phyloP scores from a whole-genome alignment of 768 basidiomycete genomes.

The Tylopilus felleus region DNA sequence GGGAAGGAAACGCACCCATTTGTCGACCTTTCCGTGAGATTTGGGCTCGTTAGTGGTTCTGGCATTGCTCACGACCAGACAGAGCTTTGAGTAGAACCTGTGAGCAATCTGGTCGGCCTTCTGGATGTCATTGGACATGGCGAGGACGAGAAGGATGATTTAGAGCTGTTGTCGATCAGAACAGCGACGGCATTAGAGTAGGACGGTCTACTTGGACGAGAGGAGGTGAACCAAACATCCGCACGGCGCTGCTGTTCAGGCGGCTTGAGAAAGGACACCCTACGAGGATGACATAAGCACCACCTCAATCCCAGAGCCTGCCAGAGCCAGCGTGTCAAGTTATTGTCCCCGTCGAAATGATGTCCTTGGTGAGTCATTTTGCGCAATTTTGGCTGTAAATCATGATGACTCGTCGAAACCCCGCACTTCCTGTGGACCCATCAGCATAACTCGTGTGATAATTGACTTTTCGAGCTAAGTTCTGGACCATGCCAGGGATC shows the following conservation, averaged over 20 bases:
- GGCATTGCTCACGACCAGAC: conserved; percentile 70
- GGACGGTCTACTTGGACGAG: conserved; percentile 19
- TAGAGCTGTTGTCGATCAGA: conserved; percentile 20
- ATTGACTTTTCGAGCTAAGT: neutral
- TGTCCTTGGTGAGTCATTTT: conserved; percentile 1
- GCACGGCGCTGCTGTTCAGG: conserved; percentile 16
- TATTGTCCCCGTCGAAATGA: conserved; percentile 6
- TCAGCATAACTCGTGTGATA: neutral
- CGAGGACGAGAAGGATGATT: conserved; percentile 17
- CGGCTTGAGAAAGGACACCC: conserved; percentile 13
- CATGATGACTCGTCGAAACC: neutral
- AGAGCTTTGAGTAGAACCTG: conserved; percentile 80
- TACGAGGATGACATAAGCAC: conserved; percentile 24
- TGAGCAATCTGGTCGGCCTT: conserved; percentile 87
- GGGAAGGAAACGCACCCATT: conserved; percentile 60
- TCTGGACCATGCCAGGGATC: no score
- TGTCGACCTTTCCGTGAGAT: conserved; percentile 56
- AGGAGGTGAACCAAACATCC: conserved; percentile 20
- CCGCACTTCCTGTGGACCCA: conserved; percentile 6
- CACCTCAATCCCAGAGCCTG: conserved; percentile 17
- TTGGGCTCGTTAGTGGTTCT: conserved; percentile 54
- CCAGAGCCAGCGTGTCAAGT: neutral
- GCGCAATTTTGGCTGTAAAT: conserved; percentile 2
- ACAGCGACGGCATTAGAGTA: conserved; percentile 30
- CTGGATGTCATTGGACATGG: conserved; percentile 52